phyloP scores from a whole-genome alignment of 305 asterid species.

The Caryopteris hybrid region DNA sequence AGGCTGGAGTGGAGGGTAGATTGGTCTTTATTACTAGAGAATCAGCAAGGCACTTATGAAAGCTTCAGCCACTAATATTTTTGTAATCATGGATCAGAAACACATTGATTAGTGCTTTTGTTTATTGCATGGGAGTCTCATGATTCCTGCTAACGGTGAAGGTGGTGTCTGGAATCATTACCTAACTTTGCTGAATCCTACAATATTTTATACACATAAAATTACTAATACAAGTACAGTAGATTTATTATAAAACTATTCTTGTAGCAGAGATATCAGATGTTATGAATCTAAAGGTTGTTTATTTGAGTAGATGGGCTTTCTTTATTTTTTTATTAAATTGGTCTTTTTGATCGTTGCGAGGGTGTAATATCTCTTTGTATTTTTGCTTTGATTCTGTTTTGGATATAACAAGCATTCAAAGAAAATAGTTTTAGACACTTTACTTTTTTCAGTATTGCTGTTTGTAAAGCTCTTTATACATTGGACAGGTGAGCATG shows the following conservation, averaged over 20 bases:
- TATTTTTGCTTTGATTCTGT: neutral
- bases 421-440: slow-evolving; percentile 1
- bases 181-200: slow-evolving; percentile 30
- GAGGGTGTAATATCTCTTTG: neutral
- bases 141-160: slow-evolving; percentile 38
- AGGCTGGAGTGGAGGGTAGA: slow-evolving; percentile 31
- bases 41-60: slow-evolving; percentile 21
- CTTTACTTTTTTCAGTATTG: slow-evolving; percentile 8
- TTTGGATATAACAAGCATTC: neutral
- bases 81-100: slow-evolving; percentile 40
- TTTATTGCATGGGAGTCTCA: slow-evolving; percentile 34
- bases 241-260: slow-evolving; percentile 20
- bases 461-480: slow-evolving; percentile 9
- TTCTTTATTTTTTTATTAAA: neutral
- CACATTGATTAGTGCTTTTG: slow-evolving; percentile 36
- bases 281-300: slow-evolving; percentile 17
- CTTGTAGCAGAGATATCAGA: slow-evolving; percentile 15
- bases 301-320: neutral
- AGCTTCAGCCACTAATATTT: slow-evolving; percentile 36
- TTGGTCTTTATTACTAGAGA: slow-evolving; percentile 32
- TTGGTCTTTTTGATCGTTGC: neutral
- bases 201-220: slow-evolving; percentile 11
- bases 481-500: slow-evolving; percentile 17
- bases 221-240: slow-evolving; percentile 15
- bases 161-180: slow-evolving; percentile 44